These are phyloP conservation scores for Cercospora brassicicola DNA, from an alignment of 2,329 filamentous ascomycete genomes.

Conservation along the genomic window DNA sequence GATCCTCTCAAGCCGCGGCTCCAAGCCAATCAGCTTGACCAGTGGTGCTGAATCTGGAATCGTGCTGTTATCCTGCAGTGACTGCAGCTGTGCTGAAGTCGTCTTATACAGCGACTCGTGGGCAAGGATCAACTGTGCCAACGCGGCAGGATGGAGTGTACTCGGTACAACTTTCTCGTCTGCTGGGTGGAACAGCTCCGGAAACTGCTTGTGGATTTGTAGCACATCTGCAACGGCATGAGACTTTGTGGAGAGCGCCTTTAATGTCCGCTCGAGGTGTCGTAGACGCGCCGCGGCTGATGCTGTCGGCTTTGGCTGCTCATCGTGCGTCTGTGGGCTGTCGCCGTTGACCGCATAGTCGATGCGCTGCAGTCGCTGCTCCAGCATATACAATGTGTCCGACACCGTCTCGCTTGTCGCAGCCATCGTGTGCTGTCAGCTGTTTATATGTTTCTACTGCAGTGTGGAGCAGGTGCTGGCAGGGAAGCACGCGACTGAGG, in stretches of 20 bases:
- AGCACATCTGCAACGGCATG: conserved; percentile 44
- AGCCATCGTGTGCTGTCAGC: conserved; percentile 10
- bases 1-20: conserved; percentile 62
- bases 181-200: conserved; percentile 40
- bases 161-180: conserved; percentile 27
- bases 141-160: conserved; percentile 28
- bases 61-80: conserved; percentile 46
- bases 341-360: conserved; percentile 47
- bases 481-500: not conserved
- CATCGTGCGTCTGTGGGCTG: conserved; percentile 4
- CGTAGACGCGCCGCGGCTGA: conserved; percentile 32
- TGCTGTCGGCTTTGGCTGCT: conserved; percentile 1
- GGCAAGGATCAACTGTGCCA: conserved; percentile 46
- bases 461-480: not conserved
- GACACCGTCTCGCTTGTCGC: conserved; percentile 19
- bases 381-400: conserved; percentile 46
- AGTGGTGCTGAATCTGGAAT: conserved; percentile 47
- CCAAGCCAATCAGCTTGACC: conserved; percentile 58
- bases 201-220: conserved; percentile 44
- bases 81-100: conserved; percentile 46
- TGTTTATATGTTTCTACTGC: conserved; percentile 27
- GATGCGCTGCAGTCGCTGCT: conserved; percentile 48
- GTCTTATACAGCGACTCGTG: conserved; percentile 47
- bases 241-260: conserved; percentile 44
- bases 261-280: conserved; percentile 34